These are phyloP conservation scores for Metschnikowia aberdeeniae DNA, from an alignment of 805 yeast species.

Conservation along the genomic window DNA sequence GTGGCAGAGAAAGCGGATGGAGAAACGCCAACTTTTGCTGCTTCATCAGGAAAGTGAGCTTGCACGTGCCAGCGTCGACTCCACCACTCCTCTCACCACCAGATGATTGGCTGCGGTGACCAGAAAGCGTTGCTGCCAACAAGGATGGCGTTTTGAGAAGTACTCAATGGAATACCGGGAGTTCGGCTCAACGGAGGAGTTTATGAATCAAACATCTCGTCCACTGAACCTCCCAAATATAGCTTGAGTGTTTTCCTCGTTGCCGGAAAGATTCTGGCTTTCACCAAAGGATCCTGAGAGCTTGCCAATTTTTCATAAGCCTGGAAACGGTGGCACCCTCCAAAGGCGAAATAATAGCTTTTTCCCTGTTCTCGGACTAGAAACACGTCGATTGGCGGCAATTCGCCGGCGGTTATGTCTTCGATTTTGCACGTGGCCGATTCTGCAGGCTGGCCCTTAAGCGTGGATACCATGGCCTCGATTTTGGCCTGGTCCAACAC, in stretches of 20 bases:
- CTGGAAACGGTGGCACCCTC: slow-evolving; percentile 88
- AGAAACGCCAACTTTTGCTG: slow-evolving; percentile 3
- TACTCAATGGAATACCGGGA: background rate
- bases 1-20: slow-evolving; percentile 16
- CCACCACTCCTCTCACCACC: slow-evolving; percentile 24
- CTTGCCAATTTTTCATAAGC: slow-evolving; percentile 62
- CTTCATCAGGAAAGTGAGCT: background rate
- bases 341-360: slow-evolving; percentile 72
- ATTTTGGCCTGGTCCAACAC: slow-evolving; percentile 72
- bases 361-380: slow-evolving; percentile 61
- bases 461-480: slow-evolving; percentile 71
- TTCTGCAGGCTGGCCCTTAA: slow-evolving; percentile 59
- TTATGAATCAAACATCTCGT: slow-evolving; percentile 36
- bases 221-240: slow-evolving; percentile 69
- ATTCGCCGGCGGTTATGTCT: slow-evolving; percentile 53
- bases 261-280: slow-evolving; percentile 70
- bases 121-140: background rate
- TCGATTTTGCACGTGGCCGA: slow-evolving; percentile 56
- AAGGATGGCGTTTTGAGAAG: background rate
- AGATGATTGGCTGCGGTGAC: background rate
- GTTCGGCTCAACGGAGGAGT: too few species aligned
- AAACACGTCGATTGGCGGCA: slow-evolving; percentile 81
- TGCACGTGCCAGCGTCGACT: slow-evolving; percentile 23
- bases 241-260: slow-evolving; percentile 63
- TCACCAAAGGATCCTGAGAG: slow-evolving; percentile 44